Evolutionary conservation across 2,329 filamentous ascomycete species (phyloP).

Genomic region (Trichoderma citrinoviride): DNA sequence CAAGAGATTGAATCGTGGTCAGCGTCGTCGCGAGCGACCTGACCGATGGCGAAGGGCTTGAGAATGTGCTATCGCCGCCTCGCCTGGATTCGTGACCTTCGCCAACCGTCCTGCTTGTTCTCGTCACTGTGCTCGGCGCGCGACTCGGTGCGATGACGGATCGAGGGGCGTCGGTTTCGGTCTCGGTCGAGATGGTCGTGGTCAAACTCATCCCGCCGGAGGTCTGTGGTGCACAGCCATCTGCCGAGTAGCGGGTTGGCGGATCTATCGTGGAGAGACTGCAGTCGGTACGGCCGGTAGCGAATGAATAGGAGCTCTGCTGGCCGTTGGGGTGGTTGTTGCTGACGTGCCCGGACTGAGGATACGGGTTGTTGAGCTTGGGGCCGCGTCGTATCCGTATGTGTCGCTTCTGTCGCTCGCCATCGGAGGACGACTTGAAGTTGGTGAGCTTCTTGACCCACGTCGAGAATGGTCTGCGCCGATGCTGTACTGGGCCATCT

Average conservation of each 20-base stretch:
- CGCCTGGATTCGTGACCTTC: slow-evolving; percentile 66
- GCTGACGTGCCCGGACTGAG: slow-evolving; percentile 65
- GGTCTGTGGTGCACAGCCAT: slow-evolving; percentile 56
- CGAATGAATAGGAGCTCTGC: slow-evolving; percentile 54
- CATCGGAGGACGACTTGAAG: slow-evolving; percentile 71
- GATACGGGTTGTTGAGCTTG: slow-evolving; percentile 88
- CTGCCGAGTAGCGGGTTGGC: slow-evolving; percentile 60
- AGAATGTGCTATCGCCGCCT: slow-evolving; percentile 75
- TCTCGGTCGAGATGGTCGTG: slow-evolving; percentile 77
- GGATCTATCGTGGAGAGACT: slow-evolving; percentile 55
- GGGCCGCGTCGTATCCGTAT: slow-evolving; percentile 54
- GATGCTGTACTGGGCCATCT: slow-evolving; percentile 66
- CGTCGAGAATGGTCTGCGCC: slow-evolving; percentile 81
- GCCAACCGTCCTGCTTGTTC: slow-evolving; percentile 68
- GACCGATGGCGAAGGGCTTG: slow-evolving; percentile 76
- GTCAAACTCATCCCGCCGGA: slow-evolving; percentile 70
- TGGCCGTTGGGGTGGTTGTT: slow-evolving; percentile 34
- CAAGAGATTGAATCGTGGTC: slow-evolving; percentile 73
- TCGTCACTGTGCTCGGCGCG: slow-evolving; percentile 61
- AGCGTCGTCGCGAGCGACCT: slow-evolving; percentile 79
- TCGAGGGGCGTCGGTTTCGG: slow-evolving; percentile 71
- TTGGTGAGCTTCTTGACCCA: slow-evolving; percentile 94
- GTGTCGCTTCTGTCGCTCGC: slow-evolving; percentile 45
- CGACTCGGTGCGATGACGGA: slow-evolving; percentile 78
- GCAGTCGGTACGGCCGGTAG: slow-evolving; percentile 54